Conservation (phyloP, 371 early-diverging fungal genomes). For the Polyrhizophydium stewartii region DNA sequence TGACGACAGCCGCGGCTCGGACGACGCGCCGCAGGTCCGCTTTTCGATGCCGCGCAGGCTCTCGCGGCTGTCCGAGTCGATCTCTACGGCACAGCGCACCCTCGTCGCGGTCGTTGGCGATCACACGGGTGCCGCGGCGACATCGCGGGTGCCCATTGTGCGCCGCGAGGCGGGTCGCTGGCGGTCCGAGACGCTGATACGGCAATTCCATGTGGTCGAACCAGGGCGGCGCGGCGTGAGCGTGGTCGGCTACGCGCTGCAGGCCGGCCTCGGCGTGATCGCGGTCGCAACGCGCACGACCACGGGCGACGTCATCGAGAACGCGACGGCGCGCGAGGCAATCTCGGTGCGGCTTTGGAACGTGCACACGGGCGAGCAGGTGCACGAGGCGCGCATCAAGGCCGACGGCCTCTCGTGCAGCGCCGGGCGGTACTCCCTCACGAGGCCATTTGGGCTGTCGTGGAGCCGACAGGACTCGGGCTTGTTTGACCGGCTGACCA, state of each 20-base stretch:
- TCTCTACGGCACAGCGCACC: not conserved
- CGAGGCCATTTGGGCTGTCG: not conserved
- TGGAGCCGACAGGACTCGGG: not conserved
- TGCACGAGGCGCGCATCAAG: not conserved
- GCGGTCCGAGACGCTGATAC: not conserved
- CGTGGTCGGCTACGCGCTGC: not conserved
- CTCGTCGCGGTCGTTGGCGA: not conserved
- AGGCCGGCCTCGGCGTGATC: not conserved
- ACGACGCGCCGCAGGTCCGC: too few species aligned
- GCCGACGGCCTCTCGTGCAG: not conserved
- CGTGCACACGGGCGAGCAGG: not conserved
- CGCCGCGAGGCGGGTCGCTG: not conserved
- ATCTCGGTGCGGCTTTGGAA: not conserved
- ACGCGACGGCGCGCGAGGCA: not conserved
- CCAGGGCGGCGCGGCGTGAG: not conserved
- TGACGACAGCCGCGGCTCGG: too few species aligned
- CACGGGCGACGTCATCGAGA: not conserved
- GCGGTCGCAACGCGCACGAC: not conserved
- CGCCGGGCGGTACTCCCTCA: not conserved
- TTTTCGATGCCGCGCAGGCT: too few species aligned
- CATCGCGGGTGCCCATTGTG: not conserved
- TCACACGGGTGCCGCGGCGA: not conserved
- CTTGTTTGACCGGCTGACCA: not conserved
- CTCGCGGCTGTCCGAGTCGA: not conserved
- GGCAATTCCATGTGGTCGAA: not conserved